phyloP scores from a whole-genome alignment of 768 basidiomycete species.

The Suillus clintonianus region DNA sequence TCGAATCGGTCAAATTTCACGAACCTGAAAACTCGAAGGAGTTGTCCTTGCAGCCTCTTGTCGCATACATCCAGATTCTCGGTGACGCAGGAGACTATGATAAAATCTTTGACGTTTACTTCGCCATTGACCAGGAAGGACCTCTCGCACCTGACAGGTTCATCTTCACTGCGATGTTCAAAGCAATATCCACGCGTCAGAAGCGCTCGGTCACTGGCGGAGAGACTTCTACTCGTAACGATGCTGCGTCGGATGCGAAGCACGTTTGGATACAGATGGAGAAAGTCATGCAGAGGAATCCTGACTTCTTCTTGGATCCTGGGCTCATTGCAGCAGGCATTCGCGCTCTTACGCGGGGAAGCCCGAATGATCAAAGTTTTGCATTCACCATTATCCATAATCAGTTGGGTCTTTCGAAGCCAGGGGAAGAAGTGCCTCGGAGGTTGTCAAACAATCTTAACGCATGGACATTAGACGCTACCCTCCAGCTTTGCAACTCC shows the following conservation, averaged over 20 bases:
- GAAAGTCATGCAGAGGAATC: slow-evolving; percentile 48
- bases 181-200: slow-evolving; percentile 37
- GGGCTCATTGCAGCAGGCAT: slow-evolving; percentile 54
- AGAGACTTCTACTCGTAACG: slow-evolving; percentile 37
- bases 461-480: slow-evolving; percentile 49
- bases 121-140: slow-evolving; percentile 64
- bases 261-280: slow-evolving; percentile 70
- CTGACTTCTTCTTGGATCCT: slow-evolving; percentile 53
- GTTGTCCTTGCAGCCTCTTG: slow-evolving; percentile 47
- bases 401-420: slow-evolving; percentile 59
- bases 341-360: slow-evolving; percentile 56
- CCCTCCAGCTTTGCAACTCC: slow-evolving; percentile 57
- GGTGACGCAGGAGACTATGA: slow-evolving; percentile 61
- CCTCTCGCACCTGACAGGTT: slow-evolving; percentile 59
- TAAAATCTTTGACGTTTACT: slow-evolving; percentile 75
- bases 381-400: slow-evolving; percentile 65
- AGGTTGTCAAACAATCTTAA: slow-evolving; percentile 45
- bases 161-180: slow-evolving; percentile 69
- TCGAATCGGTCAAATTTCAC: slow-evolving; percentile 48
- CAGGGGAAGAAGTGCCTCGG: slow-evolving; percentile 41
- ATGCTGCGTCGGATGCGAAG: slow-evolving; percentile 60
- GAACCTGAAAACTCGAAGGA: slow-evolving; percentile 52
- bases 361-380: slow-evolving; percentile 59
- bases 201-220: slow-evolving; percentile 13
- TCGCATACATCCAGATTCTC: slow-evolving; percentile 67